These are phyloP conservation scores for Candida vaughaniae DNA, from an alignment of 805 yeast species.

Conservation along the genomic window DNA sequence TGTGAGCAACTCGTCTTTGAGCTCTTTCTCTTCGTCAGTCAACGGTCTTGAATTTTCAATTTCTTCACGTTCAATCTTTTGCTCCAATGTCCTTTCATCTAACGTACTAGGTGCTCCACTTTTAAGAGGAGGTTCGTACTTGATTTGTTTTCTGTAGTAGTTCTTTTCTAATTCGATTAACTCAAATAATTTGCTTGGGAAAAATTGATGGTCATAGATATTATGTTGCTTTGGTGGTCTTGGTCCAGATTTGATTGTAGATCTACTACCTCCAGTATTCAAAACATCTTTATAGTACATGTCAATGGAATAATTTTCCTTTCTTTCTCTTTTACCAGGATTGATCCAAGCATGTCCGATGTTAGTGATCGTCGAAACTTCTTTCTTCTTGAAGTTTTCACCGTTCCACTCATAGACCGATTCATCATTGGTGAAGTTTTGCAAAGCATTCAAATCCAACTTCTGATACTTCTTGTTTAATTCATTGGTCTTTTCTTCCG, in stretches of 20 bases:
- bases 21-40: conserved; percentile 74
- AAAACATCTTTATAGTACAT: conserved; percentile 81
- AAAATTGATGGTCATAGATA: conserved; percentile 88
- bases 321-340: conserved; percentile 82
- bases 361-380: conserved; percentile 45
- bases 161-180: conserved; percentile 80
- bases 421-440: conserved; percentile 66
- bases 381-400: conserved; percentile 69
- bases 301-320: conserved; percentile 84
- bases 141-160: conserved; percentile 66
- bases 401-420: conserved; percentile 88
- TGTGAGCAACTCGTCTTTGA: conserved; percentile 54
- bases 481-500: conserved; percentile 63
- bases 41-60: conserved; percentile 76
- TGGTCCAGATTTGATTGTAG: conserved; percentile 55
- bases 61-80: conserved; percentile 64
- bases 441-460: conserved; percentile 73
- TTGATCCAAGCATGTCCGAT: conserved; percentile 70
- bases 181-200: conserved; percentile 71
- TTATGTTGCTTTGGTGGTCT: conserved; percentile 82
- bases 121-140: conserved; percentile 61
- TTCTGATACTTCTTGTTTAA: conserved; percentile 63
- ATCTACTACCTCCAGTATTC: conserved; percentile 56
- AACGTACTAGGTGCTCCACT: conserved; percentile 46
- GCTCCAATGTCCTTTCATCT: conserved; percentile 38